phyloP scores from a whole-genome alignment of 2,329 filamentous ascomycete genomes.

The Gaeumannomyces sp. region DNA sequence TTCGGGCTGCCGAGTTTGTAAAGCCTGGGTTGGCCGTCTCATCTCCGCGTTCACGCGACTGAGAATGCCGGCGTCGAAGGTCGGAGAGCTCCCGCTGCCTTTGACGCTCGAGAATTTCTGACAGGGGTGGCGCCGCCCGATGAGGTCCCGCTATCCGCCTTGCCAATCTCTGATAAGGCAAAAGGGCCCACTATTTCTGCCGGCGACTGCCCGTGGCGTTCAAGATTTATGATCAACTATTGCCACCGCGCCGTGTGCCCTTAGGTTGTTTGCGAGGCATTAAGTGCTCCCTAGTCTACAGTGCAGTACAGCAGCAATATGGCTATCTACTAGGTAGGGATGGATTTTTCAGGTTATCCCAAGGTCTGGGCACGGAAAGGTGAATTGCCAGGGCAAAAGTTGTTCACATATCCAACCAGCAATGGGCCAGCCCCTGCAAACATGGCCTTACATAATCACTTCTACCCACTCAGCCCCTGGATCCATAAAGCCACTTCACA shows the following conservation, averaged over 20 bases:
- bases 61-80: neutral
- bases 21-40: neutral
- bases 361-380: too few relatives aligned
- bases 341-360: too few relatives aligned
- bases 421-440: too few relatives aligned
- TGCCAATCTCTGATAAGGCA: neutral
- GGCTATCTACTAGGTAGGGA: too few relatives aligned
- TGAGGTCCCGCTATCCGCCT: neutral
- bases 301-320: too few relatives aligned
- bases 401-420: too few relatives aligned
- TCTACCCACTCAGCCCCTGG: neutral
- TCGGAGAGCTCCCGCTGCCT: neutral
- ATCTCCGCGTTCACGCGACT: neutral
- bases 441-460: neutral
- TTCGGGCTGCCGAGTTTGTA: neutral
- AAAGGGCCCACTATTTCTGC: neutral
- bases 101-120: slow-evolving; percentile 1
- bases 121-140: neutral
- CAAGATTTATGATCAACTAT: too few relatives aligned
- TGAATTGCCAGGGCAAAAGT: too few relatives aligned
- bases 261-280: too few relatives aligned
- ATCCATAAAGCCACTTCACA: neutral
- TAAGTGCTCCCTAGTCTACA: too few relatives aligned
- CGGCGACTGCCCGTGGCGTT: too few relatives aligned
- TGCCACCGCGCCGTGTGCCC: too few relatives aligned